Base-by-base conservation (phyloP, 371 early-diverging fungal species). In the Batkoa obscura region DNA sequence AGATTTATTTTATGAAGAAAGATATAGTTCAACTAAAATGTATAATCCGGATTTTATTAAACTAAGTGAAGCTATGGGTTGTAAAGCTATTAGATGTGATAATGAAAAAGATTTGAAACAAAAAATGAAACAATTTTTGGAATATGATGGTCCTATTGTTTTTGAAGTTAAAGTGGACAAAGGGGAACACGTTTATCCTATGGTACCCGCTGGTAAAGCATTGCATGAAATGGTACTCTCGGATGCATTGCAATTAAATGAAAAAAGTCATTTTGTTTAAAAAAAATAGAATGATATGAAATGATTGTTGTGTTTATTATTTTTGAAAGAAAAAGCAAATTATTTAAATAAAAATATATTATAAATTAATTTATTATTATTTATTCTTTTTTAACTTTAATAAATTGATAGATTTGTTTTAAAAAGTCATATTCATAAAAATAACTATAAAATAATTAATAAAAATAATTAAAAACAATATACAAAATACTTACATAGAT, bases 21-120 rank as follows among this genome's bases (percentile, higher is more conserved):
- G 97, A 45, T 90, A 91, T 66, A 88, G 91, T 30, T 88, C 83
- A 33, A 94, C 97, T 0, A 66, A 65, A 34, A 96, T 96, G 97
- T 73, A 72, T 66, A 94, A 96, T 70, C 97, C 97, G n/a, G 91
- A 96, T 66, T 96, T 96, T 73, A 87, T 90, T 63, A 91, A 93
- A 69, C 72, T 96, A 41, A 88, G 94, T 30, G 97, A 94, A 69
- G 80, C 92, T 9, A 90, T 94, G 90, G 79, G 80, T 45, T 78
- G 86, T 65, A 83, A 84, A 68, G 94, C 88, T 53, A 66, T 96
- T 59, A 84, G 90, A 46, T 85, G 83, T 41, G 74, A 77, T 39
- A 83, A 81, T 37, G 75, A 78, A 50, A 78, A 84, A 55, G 92
- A 96, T 58, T 74, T 96, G 23, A 81, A 86, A n/a, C 75, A 68